These are phyloP conservation scores for Corynascus novoguineensis DNA, from an alignment of 495 filamentous ascomycete species.

Conservation along the genomic window DNA sequence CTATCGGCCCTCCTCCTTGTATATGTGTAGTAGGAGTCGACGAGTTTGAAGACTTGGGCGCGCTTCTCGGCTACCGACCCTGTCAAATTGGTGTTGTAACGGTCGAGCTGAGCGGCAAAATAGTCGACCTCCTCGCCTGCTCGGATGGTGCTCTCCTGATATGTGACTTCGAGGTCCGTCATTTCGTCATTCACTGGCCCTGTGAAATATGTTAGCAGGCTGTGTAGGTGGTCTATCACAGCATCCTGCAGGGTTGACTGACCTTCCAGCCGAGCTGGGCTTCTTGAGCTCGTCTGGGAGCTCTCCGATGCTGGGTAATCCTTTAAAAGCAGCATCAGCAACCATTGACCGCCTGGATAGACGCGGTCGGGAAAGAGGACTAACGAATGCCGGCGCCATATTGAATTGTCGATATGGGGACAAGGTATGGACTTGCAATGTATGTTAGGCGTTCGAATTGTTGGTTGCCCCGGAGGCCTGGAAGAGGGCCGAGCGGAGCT, in stretches of 20 bases:
- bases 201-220: conserved; percentile 10
- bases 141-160: conserved; percentile 26
- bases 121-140: conserved; percentile 40
- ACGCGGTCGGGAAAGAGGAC: neutral
- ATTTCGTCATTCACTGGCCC: conserved; percentile 21
- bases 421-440: neutral
- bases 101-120: conserved; percentile 44
- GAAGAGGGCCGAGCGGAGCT: neutral
- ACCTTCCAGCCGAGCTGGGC: conserved; percentile 25
- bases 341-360: neutral
- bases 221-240: neutral
- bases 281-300: conserved; percentile 17
- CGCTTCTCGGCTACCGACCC: conserved; percentile 35
- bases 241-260: neutral
- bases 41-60: conserved; percentile 39
- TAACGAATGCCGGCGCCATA: conserved; percentile 32
- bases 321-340: conserved; percentile 17
- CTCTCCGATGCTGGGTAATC: conserved; percentile 20
- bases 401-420: neutral
- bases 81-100: conserved; percentile 29
- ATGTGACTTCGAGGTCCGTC: conserved; percentile 26
- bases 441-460: neutral
- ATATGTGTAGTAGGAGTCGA: conserved; percentile 42
- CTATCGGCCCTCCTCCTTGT: conserved; percentile 33
- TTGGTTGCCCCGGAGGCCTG: neutral